Evolutionary conservation across 2,329 filamentous ascomycete species (phyloP), one percentile per base, ranked within the genome.

Genomic region (Trichoderma hamatum): DNA sequence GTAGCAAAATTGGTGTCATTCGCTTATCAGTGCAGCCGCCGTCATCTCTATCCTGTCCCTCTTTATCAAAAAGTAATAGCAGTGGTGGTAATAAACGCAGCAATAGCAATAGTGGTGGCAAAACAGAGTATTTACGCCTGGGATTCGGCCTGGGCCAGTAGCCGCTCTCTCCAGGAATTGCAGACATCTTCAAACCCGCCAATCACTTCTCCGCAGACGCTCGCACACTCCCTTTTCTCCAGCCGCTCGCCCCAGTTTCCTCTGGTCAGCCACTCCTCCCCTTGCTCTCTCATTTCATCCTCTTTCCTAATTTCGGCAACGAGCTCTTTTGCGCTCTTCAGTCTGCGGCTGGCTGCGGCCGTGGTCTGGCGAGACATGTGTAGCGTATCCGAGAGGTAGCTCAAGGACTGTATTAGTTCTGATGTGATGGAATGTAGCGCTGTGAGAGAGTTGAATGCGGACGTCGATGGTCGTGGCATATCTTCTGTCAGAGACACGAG

Each of bases 301-400:
- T 98, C 96, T 69, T 88, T 88, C 72, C 90, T 88, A 83, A 97
- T 90, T 74, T 97, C 95, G 2, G 90, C 88, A 1, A 98, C 90
- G 70, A 97, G 88, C 77, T 97, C 94, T 74, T 91, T 92, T 7
- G 93, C 94, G 43, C 89, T 92, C 73, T 91, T 90, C 63, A 99
- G 82, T 55, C 93, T 88, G 67, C 96, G 85, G 2, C 91, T 90
- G 1, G 95, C 96, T 11, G 91, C 91, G 3, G 89, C 91, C 0
- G 93, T 96, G 1, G 92, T 92, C 80, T 98, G 95, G 14, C 93
- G 90, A 36, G 92, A 94, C 90, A 98, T 97, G 80, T 98, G 95
- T 39, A 99, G 84, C 3, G 93, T 94, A 78, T 99, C 96, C 7
- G 92, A 93, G 5, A 99, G 84, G 73, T 93, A 91, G 74, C 93